Conservation (phyloP, 1,139 yeast species). For the Geotrichum armillariae region DNA sequence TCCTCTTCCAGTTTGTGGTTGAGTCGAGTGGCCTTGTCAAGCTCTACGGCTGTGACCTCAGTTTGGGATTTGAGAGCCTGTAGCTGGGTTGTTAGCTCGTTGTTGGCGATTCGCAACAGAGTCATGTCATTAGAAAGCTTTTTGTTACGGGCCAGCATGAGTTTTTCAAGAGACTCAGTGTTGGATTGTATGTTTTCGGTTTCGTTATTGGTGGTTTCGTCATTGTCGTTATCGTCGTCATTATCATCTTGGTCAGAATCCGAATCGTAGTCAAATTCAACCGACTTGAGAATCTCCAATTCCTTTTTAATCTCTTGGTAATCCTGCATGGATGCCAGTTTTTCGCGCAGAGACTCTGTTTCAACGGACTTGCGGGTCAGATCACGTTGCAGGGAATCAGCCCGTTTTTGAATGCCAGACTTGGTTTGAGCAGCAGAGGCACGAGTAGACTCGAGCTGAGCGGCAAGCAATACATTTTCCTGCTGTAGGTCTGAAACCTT, state of each 20-base stretch:
- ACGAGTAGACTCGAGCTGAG: constrained; percentile 51
- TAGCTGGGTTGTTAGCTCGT: constrained; percentile 44
- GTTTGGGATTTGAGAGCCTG: constrained; percentile 44
- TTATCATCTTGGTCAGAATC: constrained; percentile 37
- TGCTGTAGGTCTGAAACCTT: constrained; percentile 42
- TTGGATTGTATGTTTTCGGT: constrained; percentile 38
- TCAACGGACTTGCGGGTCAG: constrained; percentile 51
- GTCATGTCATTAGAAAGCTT: constrained; percentile 62
- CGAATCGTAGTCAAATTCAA: constrained; percentile 51
- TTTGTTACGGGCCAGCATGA: constrained; percentile 60
- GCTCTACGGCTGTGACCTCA: constrained; percentile 44
- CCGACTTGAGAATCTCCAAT: constrained; percentile 65
- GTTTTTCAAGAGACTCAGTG: constrained; percentile 37
- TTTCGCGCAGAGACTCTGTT: constrained; percentile 49
- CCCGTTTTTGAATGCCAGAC: constrained; percentile 35
- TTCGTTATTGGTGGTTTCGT: constrained; percentile 22
- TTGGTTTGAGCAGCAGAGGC: constrained; percentile 26
- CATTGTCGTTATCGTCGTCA: constrained; percentile 37
- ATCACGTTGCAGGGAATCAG: constrained; percentile 49
- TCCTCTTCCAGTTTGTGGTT: constrained; percentile 74
- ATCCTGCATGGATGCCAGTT: constrained; percentile 72
- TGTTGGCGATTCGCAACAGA: constrained; percentile 54
- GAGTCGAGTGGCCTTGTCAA: constrained; percentile 43
- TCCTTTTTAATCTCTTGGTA: constrained; percentile 81
- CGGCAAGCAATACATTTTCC: constrained; percentile 58